Evolutionary conservation across 2,329 filamentous ascomycete species (phyloP).

Genomic region (Helicocarpus griseus): DNA sequence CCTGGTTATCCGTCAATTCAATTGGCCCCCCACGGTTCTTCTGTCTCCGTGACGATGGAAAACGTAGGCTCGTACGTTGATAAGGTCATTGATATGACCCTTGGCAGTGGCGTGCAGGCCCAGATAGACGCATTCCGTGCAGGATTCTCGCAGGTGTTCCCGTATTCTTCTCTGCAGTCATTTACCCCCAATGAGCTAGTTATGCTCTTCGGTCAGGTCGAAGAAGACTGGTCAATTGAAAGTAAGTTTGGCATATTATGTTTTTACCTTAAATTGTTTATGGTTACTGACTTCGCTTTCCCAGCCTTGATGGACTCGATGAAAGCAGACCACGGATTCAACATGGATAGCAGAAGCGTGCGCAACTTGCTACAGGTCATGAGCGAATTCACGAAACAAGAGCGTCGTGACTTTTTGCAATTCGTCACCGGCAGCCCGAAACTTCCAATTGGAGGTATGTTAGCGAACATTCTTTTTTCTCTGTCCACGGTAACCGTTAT

Average conservation of each 20-base stretch:
- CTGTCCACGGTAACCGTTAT: constrained; percentile 9
- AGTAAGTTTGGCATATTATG: constrained; percentile 51
- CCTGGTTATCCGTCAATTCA: constrained; percentile 86
- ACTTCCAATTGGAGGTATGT: constrained; percentile 88
- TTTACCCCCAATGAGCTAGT: constrained; percentile 95
- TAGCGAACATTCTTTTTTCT: background rate
- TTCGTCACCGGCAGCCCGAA: constrained; percentile 98
- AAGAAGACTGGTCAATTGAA: constrained; percentile 96
- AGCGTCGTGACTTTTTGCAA: constrained; percentile 88
- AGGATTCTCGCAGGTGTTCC: constrained; percentile 93
- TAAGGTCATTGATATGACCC: constrained; percentile 79
- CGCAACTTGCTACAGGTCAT: constrained; percentile 88
- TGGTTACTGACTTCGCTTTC: constrained; percentile 20
- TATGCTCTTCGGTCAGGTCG: constrained; percentile 81
- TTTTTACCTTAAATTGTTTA: background rate
- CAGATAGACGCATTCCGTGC: constrained; percentile 85
- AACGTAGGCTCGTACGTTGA: constrained; percentile 88
- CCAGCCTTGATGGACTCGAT: constrained; percentile 91
- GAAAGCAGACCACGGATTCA: constrained; percentile 97
- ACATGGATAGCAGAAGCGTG: constrained; percentile 95
- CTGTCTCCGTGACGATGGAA: constrained; percentile 70
- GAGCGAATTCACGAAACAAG: constrained; percentile 66
- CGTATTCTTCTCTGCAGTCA: constrained; percentile 80
- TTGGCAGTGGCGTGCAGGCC: constrained; percentile 75
- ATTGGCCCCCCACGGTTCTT: constrained; percentile 62